Percentiles rank a stretch among this genome's conserved stretches.
Evolutionary conservation across 2,329 filamentous ascomycete genomes (phyloP).

Genomic region (Graphiopsis chlorocephala): DNA sequence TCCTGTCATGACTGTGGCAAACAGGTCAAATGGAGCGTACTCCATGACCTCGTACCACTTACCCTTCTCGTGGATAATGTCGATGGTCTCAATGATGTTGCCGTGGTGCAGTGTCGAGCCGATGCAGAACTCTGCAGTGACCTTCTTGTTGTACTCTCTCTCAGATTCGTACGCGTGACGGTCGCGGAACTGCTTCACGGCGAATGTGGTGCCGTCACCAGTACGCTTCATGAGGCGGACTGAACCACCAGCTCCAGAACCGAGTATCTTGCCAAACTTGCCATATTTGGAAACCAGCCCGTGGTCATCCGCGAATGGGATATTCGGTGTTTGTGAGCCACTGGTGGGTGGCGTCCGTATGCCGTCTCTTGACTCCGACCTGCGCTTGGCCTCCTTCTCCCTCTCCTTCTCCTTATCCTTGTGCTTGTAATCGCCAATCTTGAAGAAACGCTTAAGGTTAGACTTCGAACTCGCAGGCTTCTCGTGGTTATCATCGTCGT

Average conservation of each 20-base stretch:
- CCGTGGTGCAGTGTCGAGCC: slow-evolving; percentile 95
- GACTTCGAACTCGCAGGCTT: slow-evolving; percentile 68
- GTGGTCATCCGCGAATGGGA: slow-evolving; percentile 93
- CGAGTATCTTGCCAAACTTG: slow-evolving; percentile 89
- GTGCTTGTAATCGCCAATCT: slow-evolving; percentile 62
- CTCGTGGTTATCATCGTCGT: slow-evolving; percentile 41
- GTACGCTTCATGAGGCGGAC: slow-evolving; percentile 91
- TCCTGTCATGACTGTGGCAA: slow-evolving; percentile 98
- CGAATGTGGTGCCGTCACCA: slow-evolving; percentile 89
- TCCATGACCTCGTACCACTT: slow-evolving; percentile 99
- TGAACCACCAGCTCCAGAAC: slow-evolving; percentile 90
- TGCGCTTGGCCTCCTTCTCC: slow-evolving; percentile 23
- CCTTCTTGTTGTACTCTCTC: slow-evolving; percentile 95
- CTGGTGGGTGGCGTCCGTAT: slow-evolving; percentile 28
- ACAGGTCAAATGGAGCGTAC: slow-evolving; percentile 91
- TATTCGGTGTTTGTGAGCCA: slow-evolving; percentile 41
- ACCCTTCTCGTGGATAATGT: slow-evolving; percentile 90
- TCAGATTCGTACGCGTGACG: slow-evolving; percentile 91
- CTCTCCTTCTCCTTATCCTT: slow-evolving; percentile 59
- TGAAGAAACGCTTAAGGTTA: slow-evolving; percentile 96
- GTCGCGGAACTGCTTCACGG: slow-evolving; percentile 93
- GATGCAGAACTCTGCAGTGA: slow-evolving; percentile 97
- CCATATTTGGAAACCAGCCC: slow-evolving; percentile 88
- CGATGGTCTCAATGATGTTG: slow-evolving; percentile 96
- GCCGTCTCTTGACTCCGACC: slow-evolving; percentile 25